Base-by-base conservation (phyloP, 176 grass and related monocot genomes). In the Cenchrus americanus region DNA sequence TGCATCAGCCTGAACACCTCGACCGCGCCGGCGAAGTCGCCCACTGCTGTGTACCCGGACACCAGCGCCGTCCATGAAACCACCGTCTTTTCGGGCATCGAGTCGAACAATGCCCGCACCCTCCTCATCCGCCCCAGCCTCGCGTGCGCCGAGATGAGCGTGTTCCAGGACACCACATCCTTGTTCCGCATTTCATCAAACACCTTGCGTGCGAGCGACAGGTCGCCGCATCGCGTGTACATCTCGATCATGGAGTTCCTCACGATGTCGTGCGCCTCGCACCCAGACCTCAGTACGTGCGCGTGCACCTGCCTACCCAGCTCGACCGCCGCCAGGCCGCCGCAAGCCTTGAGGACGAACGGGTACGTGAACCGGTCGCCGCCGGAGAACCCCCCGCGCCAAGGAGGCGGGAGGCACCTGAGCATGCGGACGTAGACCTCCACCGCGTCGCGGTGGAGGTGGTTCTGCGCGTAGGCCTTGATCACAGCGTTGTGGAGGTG, bases 301-400 rank as follows among this genome's bases (percentile, higher is more conserved):
- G 80, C 53, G 78, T 94, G 92, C 44, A 79, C 54, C 80, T 85
- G 92, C n/a, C n/a, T 80, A 0, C 87, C 87, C 17, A 94, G 81
- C 7, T 26, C 69, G 41, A 85, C 51, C 42, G 42, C 63, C 37
- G 15, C 30, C 7, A 92, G 27, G 0, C 89, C 81, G 7, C 72
- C 87, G 44, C 87, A 87, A 14, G 92, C 81, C 75, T 94, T 92
- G 21, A 94, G 73, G 3, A 94, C 84, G 57, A 94, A 94, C n/a
- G 92, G 92, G 83, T 73, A 94, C 30, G 92, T 94, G 84, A 94
- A 94, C 71, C 89, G 63, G 72, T 94, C 92, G 19, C 84, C 89
- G 64, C 27, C 75, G 50, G 83, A 13, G 72, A 17, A 58, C 6
- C 83, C 81, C n/a, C 71, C 77, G 49, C n/a, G 7, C 8, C 32